Conservation (phyloP, 164 flowering plant species). For the Amborella trichopoda region DNA sequence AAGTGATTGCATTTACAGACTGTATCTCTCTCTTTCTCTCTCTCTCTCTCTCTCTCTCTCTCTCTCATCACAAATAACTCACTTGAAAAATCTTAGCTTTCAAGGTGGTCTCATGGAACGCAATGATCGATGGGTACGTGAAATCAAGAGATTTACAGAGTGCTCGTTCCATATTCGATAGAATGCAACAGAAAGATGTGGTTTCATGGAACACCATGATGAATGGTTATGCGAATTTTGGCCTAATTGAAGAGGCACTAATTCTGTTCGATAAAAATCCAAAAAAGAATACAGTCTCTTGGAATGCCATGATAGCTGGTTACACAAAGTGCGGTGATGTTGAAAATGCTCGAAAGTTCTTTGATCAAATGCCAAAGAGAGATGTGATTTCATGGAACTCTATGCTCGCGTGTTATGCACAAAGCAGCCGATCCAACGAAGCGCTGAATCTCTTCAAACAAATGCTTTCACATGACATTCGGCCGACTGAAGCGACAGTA, state of each 20-base stretch:
- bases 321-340: constrained; percentile 23
- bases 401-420: too few species aligned
- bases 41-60: too few species aligned
- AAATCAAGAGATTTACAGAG: neutral
- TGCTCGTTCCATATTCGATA: neutral
- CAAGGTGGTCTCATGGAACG: constrained; percentile 19
- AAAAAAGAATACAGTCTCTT: constrained; percentile 17
- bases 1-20: too few species aligned
- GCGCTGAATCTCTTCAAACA: too few species aligned
- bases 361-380: constrained; percentile 16
- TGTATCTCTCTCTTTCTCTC: too few species aligned
- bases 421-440: too few species aligned
- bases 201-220: constrained; percentile 17
- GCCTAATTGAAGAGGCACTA: constrained; percentile 13
- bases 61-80: neutral
- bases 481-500: too few species aligned
- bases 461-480: too few species aligned
- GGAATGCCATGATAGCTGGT: constrained; percentile 30
- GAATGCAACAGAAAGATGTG: neutral
- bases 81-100: neutral
- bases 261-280: constrained; percentile 24
- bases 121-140: constrained; percentile 29
- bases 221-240: constrained; percentile 20
- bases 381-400: constrained; percentile 25
- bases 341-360: constrained; percentile 10